A percentile compares a stretch with the other conserved stretches of the same genome.
Conservation (phyloP, 2,329 filamentous ascomycete genomes). For the Lecanicillium sp. region DNA sequence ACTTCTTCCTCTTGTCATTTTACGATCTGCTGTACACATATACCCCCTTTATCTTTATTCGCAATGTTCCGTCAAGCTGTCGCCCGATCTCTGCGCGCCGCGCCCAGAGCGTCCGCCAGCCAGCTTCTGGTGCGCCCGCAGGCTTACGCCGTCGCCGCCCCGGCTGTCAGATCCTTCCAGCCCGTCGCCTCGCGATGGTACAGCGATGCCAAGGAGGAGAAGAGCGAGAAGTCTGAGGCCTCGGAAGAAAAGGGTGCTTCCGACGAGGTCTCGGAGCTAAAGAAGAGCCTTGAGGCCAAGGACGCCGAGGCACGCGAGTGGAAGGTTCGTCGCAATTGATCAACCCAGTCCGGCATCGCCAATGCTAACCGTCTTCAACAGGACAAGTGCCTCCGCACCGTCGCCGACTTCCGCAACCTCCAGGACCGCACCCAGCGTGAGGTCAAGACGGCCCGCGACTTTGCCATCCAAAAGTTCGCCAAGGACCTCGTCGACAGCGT, state of each 20-base stretch:
- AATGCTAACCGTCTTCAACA: slow-evolving; percentile 32
- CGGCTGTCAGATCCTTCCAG: slow-evolving; percentile 31
- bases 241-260: slow-evolving; percentile 24
- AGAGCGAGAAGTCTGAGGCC: slow-evolving; percentile 26
- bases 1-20: slow-evolving; percentile 9
- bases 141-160: slow-evolving; percentile 30
- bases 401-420: slow-evolving; percentile 96
- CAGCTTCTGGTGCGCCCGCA: slow-evolving; percentile 30
- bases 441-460: slow-evolving; percentile 79
- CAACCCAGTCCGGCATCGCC: not conserved
- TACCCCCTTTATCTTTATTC: slow-evolving; percentile 2
- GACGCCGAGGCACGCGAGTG: slow-evolving; percentile 59
- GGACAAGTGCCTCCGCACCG: slow-evolving; percentile 91
- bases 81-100: slow-evolving; percentile 38
- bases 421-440: slow-evolving; percentile 92
- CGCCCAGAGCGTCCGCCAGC: slow-evolving; percentile 30
- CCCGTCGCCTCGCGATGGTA: slow-evolving; percentile 39
- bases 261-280: slow-evolving; percentile 38
- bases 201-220: slow-evolving; percentile 39
- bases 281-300: slow-evolving; percentile 48
- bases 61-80: slow-evolving; percentile 43
- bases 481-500: slow-evolving; percentile 91
- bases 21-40: slow-evolving; percentile 5
- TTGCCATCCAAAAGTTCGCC: slow-evolving; percentile 92
- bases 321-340: slow-evolving; percentile 57